phyloP scores from a whole-genome alignment of 768 basidiomycete species.

The Boletus barrowsii region DNA sequence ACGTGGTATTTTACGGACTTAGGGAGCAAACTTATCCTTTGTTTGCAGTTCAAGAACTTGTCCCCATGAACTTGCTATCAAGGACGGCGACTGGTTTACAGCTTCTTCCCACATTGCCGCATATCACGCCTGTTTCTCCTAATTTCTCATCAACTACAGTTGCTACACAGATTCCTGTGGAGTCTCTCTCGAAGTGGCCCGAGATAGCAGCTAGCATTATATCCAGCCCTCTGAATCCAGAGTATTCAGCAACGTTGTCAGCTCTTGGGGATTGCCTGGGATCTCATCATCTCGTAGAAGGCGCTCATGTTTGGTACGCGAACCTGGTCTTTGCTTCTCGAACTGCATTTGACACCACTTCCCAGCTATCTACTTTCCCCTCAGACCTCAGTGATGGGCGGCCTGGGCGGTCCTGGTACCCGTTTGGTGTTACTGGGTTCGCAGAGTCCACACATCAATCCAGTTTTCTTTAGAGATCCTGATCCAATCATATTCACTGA shows the following conservation, averaged over 20 bases:
- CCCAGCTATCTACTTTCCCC: conserved; percentile 82
- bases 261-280: conserved; percentile 82
- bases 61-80: conserved; percentile 55
- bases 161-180: conserved; percentile 50
- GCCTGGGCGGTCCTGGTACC: conserved; percentile 61
- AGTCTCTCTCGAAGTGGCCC: conserved; percentile 74
- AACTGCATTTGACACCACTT: conserved; percentile 4
- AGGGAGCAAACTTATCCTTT: conserved; percentile 2
- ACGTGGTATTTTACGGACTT: conserved; percentile 10
- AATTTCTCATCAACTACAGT: conserved; percentile 49
- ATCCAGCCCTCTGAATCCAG: conserved; percentile 62
- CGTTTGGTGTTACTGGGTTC: conserved; percentile 76
- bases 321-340: background rate
- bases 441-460: conserved; percentile 48
- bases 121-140: conserved; percentile 60
- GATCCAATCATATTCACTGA: conserved; percentile 86
- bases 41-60: conserved; percentile 66
- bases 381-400: conserved; percentile 71
- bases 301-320: conserved; percentile 86
- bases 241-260: conserved; percentile 73
- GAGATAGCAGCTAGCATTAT: conserved; percentile 84
- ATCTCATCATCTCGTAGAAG: conserved; percentile 70
- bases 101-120: conserved; percentile 32
- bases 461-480: conserved; percentile 57
- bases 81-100: conserved; percentile 39